A percentile compares a stretch with the other conserved stretches of the same genome.
phyloP scores from a whole-genome alignment of 257 asterid species.

The Solanum okadae region DNA sequence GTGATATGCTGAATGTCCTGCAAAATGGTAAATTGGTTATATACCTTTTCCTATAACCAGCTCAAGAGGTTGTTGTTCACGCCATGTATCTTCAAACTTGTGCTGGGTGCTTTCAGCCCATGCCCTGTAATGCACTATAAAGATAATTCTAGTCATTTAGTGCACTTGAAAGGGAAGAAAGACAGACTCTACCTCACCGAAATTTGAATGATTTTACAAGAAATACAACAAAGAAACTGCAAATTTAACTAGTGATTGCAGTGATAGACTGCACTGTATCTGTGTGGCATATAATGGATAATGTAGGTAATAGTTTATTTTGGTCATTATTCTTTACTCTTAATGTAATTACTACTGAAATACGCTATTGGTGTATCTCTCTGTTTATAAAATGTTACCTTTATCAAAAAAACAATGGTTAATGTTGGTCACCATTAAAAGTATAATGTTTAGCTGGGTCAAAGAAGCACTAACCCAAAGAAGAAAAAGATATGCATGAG shows the following conservation, averaged over 20 bases:
- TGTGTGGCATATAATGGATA: not conserved
- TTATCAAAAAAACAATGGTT: not conserved
- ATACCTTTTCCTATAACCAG: slow-evolving; percentile 87
- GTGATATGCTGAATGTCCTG: not conserved
- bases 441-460: not conserved
- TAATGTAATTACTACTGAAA: not conserved
- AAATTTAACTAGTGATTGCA: not conserved
- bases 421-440: not conserved
- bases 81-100: slow-evolving; percentile 98
- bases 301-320: not conserved
- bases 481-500: not conserved
- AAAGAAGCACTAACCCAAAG: not conserved
- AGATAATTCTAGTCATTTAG: not conserved
- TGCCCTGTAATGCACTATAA: slow-evolving; percentile 84
- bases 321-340: not conserved
- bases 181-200: not conserved
- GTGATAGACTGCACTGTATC: not conserved
- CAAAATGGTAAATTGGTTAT: not conserved
- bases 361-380: not conserved
- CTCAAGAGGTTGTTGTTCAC: slow-evolving; percentile 88
- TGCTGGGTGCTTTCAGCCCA: slow-evolving; percentile 86
- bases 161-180: not conserved
- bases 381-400: not conserved
- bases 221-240: not conserved
- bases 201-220: not conserved